Evolutionary conservation across 176 grass and related monocot genomes (phyloP), one percentile per base, ranked within the genome.

Genomic region (Eremochloa ophiuroides): DNA sequence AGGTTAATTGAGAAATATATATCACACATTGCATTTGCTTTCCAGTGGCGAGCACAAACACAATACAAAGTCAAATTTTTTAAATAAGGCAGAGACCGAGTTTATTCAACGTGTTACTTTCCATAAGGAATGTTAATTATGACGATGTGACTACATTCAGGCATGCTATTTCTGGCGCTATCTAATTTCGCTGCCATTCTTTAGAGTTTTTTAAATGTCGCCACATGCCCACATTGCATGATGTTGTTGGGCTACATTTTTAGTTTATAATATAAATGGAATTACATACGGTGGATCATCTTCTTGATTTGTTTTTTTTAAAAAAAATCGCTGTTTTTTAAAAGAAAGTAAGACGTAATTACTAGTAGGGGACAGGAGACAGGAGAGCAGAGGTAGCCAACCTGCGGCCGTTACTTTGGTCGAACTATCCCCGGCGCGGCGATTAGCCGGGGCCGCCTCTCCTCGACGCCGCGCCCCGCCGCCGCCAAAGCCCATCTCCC

Each of bases 401-500:
- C 88, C 78, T 86, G 39, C 39, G 41, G 23, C 40, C 47, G 73
- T 68, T 80, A n/a, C 60, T 59, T 59, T 48, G 23, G 30, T 20
- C 9, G 83, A 39, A 18, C n/a, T 20, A 30, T 29, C 28, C 61
- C 33, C 51, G 4, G 69, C 73, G 25, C 9, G 1, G 53, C 11
- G 61, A 37, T 86, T 83, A 12, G 18, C 22, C 37, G 67, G 22
- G 26, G 47, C n/a, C 12, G 58, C 14, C 42, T 90, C 84, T 59
- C 43, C 51, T 28, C 62, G 76, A 47, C 86, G 60, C 42, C 75
- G 71, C 46, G 56, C 44, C 47, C 47, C 79, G 80, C 76, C 79
- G 58, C 58, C 85, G 83, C 76, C 85, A 34, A 66, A 33, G 47
- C 87, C 88, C 79, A 84, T 94, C 86, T 88, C 92, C 65, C 59